phyloP scores from a whole-genome alignment of 1,139 yeast species.

The Candida sp. region DNA sequence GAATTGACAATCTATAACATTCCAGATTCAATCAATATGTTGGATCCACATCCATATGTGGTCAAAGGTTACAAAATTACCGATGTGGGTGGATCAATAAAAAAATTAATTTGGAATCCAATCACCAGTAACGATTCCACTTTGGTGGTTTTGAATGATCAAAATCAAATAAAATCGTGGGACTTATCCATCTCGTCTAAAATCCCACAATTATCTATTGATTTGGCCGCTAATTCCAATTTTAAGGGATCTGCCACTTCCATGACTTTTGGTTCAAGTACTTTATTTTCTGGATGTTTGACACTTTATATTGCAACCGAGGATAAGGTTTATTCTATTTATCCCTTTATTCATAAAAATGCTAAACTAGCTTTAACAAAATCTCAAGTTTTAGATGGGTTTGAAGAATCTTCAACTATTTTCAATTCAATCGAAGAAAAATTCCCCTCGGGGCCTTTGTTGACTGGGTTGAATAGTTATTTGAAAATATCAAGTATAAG shows the following conservation, averaged over 20 bases:
- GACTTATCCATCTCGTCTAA: slow-evolving; percentile 24
- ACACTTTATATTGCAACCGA: slow-evolving; percentile 32
- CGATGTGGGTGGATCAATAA: slow-evolving; percentile 15
- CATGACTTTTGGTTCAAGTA: slow-evolving; percentile 32
- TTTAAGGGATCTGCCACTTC: slow-evolving; percentile 17
- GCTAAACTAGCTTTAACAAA: slow-evolving; percentile 21
- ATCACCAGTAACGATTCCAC: slow-evolving; percentile 21
- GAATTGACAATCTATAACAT: slow-evolving; percentile 23
- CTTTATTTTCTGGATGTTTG: slow-evolving; percentile 27
- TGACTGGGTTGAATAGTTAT: slow-evolving; percentile 10
- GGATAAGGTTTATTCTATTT: slow-evolving; percentile 24
- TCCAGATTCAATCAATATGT: slow-evolving; percentile 14
- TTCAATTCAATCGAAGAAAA: slow-evolving; percentile 15
- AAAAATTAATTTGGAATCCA: slow-evolving; percentile 33
- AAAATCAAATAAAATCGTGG: slow-evolving; percentile 20
- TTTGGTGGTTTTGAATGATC: slow-evolving; percentile 28
- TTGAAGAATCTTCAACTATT: slow-evolving; percentile 19
- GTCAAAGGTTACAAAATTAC: slow-evolving; percentile 15
- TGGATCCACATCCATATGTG: slow-evolving; percentile 5
- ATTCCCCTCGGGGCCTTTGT: slow-evolving; percentile 10
- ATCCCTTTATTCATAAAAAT: slow-evolving; percentile 24
- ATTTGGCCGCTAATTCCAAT: slow-evolving; percentile 12
- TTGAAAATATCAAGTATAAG: slow-evolving; percentile 13
- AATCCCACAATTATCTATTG: slow-evolving; percentile 21
- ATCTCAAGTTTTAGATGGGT: slow-evolving; percentile 18